Conservation (phyloP, 768 basidiomycete species). For the Dendrothele bispora region DNA sequence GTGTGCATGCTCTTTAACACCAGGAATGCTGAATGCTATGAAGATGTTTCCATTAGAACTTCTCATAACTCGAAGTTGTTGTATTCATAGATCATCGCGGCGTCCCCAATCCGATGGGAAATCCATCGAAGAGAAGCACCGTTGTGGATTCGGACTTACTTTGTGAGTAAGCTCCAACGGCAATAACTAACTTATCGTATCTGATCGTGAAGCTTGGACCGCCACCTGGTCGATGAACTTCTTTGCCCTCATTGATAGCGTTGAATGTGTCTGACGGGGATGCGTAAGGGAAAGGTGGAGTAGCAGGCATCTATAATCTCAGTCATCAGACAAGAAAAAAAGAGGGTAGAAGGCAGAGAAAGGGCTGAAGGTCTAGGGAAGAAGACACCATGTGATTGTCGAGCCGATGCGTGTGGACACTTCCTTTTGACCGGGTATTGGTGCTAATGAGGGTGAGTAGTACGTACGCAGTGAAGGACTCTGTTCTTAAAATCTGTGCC, state of each 20-base stretch:
- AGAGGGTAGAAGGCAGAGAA: too few species aligned
- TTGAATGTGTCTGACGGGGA: constrained; percentile 21
- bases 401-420: too few species aligned
- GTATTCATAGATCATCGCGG: too few species aligned
- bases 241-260: constrained; percentile 13
- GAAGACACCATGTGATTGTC: too few species aligned
- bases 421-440: too few species aligned
- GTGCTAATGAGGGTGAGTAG: too few species aligned
- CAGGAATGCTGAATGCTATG: constrained; percentile 67
- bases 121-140: background rate
- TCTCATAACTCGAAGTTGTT: too few species aligned
- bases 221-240: constrained; percentile 17
- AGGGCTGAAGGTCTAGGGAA: too few species aligned
- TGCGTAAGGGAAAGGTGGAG: constrained; percentile 34
- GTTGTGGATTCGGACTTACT: constrained; percentile 42
- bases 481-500: constrained; percentile 59
- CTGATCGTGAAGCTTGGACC: constrained; percentile 51
- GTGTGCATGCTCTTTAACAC: constrained; percentile 78
- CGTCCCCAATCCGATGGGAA: background rate
- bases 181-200: constrained; percentile 83
- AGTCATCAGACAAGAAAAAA: background rate
- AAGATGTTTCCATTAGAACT: too few species aligned
- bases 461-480: constrained; percentile 56
- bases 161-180: constrained; percentile 84
- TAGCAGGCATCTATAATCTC: constrained; percentile 57